Evolutionary conservation across 768 basidiomycete genomes (phyloP).

Genomic region (Gyrodon lividus): DNA sequence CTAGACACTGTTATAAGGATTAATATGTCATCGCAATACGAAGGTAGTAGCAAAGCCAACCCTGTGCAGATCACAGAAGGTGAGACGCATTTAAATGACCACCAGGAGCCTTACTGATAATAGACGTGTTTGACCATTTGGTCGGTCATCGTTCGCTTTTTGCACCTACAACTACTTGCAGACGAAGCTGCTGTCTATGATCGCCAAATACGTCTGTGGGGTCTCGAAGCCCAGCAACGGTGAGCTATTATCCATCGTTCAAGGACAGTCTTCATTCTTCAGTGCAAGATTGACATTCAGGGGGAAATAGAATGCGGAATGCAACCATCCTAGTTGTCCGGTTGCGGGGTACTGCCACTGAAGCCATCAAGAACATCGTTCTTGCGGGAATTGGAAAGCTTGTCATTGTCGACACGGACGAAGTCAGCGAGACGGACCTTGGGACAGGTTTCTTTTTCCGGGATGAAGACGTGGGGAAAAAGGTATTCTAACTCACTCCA

Average conservation of each 20-base stretch:
- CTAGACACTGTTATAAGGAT: not conserved
- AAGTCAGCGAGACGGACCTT: slow-evolving; percentile 81
- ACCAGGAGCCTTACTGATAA: not conserved
- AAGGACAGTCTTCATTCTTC: not conserved
- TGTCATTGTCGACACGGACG: slow-evolving; percentile 75
- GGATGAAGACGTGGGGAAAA: slow-evolving; percentile 88
- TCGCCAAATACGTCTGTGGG: slow-evolving; percentile 97
- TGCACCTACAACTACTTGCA: slow-evolving; percentile 15
- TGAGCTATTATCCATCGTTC: slow-evolving; percentile 31
- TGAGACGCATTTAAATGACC: slow-evolving; percentile 29
- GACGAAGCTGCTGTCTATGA: slow-evolving; percentile 88
- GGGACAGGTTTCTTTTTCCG: slow-evolving; percentile 92
- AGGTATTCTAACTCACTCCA: slow-evolving; percentile 45
- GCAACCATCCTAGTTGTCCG: slow-evolving; percentile 84
- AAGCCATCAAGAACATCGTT: slow-evolving; percentile 96
- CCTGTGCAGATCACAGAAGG: slow-evolving; percentile 67
- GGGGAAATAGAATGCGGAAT: slow-evolving; percentile 75
- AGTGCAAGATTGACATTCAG: slow-evolving; percentile 9
- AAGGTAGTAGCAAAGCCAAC: slow-evolving; percentile 34
- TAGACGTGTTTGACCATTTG: slow-evolving; percentile 2
- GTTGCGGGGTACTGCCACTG: slow-evolving; percentile 83
- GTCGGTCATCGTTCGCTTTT: not conserved
- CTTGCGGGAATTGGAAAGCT: slow-evolving; percentile 93
- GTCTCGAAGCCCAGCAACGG: slow-evolving; percentile 96
- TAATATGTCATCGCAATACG: slow-evolving; percentile 20